phyloP scores from a whole-genome alignment of 75 land plant species.

The Gnetum montanum region DNA sequence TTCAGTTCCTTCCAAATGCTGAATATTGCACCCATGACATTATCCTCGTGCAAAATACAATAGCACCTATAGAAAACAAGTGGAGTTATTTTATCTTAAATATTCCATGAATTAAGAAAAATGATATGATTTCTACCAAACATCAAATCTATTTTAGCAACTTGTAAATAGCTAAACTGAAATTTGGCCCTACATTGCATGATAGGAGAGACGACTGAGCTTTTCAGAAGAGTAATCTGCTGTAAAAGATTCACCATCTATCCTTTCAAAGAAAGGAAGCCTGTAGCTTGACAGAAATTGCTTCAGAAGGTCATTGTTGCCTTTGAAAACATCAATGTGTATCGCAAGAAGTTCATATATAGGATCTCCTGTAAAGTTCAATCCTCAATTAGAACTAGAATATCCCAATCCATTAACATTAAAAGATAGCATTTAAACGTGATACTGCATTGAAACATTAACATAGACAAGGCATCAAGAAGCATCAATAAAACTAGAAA shows the following conservation, averaged over 20 bases:
- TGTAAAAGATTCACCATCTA: background rate
- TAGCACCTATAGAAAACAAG: conserved; percentile 73
- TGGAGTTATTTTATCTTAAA: no score
- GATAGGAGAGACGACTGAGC: conserved; percentile 54
- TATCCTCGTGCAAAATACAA: conserved; percentile 75
- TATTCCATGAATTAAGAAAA: background rate
- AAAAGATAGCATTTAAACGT: no score
- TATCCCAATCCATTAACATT: no score
- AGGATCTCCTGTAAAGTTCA: conserved; percentile 98
- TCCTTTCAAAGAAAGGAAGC: conserved; percentile 46
- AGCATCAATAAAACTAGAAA: no score
- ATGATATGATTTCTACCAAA: no score
- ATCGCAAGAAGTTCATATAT: conserved; percentile 74
- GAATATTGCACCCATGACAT: conserved; percentile 74
- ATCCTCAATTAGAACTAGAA: conserved; percentile 7
- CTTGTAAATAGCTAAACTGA: background rate
- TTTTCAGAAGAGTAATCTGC: conserved; percentile 10
- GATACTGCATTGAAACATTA: no score
- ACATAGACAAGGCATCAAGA: no score
- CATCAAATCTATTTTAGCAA: no score
- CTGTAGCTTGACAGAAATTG: conserved; percentile 51
- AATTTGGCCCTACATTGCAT: conserved; percentile 63
- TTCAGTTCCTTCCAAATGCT: conserved; percentile 55
- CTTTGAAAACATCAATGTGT: conserved; percentile 70
- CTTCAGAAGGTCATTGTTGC: conserved; percentile 39